Evolutionary conservation across 2,329 filamentous ascomycete species (phyloP), one percentile per base, ranked within the genome.

Genomic region (Fusarium verrucosum): DNA sequence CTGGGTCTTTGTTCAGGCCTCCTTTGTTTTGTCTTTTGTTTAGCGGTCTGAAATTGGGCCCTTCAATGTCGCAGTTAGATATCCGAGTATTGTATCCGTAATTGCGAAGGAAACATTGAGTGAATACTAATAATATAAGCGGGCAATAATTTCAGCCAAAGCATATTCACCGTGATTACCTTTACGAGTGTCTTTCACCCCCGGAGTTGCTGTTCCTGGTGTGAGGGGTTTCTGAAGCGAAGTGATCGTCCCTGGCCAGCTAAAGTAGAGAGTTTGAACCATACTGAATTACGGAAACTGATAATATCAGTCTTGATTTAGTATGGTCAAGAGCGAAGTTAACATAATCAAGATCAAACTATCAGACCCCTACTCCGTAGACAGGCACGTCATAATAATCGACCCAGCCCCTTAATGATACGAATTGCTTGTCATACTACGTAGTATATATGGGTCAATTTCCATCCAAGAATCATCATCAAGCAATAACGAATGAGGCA

Each of bases 261-360:
- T 51, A 50, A 51, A 44, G 44, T 23, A 58, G 25, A 62, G 52
- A 70, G 66, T 66, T 69, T 62, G 44, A 55, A 43, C 52, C 56
- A 53, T 43, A 53, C 23, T 37, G 37, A 47, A 45, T 41, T 56
- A 58, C 43, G 14, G 17, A 28, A 16, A 41, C 45, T 23, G 25
- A n/a, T 20, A 36, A 46, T 40, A 28, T 37, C 35, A 58, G 36
- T 23, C 33, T 33, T 36, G 25, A 37, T 47, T n/a, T 17, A 40
- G 62, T 35, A 37, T 25, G 41, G 47, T 38, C 42, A 41, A 52
- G 52, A 46, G 56, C 38, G 46, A 61, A 41, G 41, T 36, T 32
- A 43, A 30, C 25, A 36, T 36, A 32, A 45, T 25, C 43, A 49
- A n/a, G 14, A 36, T 36, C 38, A 38, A 28, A 46, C 32, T 37